Percentiles rank a stretch among this genome's conserved stretches.
Conservation (phyloP, 2,329 filamentous ascomycete genomes). For the Chaetothyriales sp. region DNA sequence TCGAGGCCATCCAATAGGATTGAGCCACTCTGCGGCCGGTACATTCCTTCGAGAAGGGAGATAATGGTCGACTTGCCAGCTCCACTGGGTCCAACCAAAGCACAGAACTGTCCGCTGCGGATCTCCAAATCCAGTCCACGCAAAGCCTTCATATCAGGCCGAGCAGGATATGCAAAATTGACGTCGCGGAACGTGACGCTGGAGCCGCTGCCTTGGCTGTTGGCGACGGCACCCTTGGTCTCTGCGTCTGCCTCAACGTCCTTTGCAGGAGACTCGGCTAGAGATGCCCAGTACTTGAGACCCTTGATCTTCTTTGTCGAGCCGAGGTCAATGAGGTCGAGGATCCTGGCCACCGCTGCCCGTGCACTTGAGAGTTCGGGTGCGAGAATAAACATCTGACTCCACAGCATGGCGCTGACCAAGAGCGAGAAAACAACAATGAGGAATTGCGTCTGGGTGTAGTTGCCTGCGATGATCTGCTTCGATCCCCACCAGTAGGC, state of each 20-base stretch:
- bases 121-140: slow-evolving; percentile 42
- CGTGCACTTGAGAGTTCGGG: slow-evolving; percentile 58
- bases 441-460: slow-evolving; percentile 55
- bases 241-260: slow-evolving; percentile 18
- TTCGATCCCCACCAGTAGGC: slow-evolving; percentile 69
- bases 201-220: slow-evolving; percentile 26
- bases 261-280: slow-evolving; percentile 6
- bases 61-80: slow-evolving; percentile 92
- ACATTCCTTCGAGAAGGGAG: slow-evolving; percentile 80
- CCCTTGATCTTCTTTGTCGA: slow-evolving; percentile 19
- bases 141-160: slow-evolving; percentile 38
- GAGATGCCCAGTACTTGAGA: neutral
- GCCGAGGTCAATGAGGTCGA: slow-evolving; percentile 27
- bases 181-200: slow-evolving; percentile 43
- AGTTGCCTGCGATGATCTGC: slow-evolving; percentile 50
- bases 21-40: slow-evolving; percentile 65
- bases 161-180: slow-evolving; percentile 50
- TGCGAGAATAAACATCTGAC: slow-evolving; percentile 59
- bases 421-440: slow-evolving; percentile 58
- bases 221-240: slow-evolving; percentile 4
- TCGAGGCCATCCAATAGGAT: slow-evolving; percentile 70
- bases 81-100: slow-evolving; percentile 76
- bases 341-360: slow-evolving; percentile 43
- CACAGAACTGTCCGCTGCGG: slow-evolving; percentile 27
- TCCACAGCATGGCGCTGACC: slow-evolving; percentile 57